Evolutionary conservation across 1,284 basidiomycete genomes (phyloP), one percentile per base, ranked within the genome.

Genomic region (Marasmius oreades): DNA sequence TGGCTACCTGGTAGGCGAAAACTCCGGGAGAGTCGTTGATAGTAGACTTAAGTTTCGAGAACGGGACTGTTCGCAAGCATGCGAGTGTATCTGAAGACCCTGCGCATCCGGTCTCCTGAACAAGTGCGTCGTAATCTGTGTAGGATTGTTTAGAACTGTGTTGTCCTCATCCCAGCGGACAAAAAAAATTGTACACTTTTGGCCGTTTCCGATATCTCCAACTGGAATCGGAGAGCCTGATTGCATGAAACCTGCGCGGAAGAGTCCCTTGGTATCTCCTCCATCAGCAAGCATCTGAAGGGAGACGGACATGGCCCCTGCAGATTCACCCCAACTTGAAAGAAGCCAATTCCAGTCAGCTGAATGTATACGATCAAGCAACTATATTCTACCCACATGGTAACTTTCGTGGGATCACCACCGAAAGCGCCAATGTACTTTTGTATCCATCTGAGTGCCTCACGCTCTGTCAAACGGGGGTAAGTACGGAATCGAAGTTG

Each of bases 361-460:
- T 43, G n/a, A 11, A 24, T 31, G 24, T 23, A 47, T 23, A 14
- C 20, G 43, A 14, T 16, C 22, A 26, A 24, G 5, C 33, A 0
- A 31, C 6, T 37, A 5, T 23, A 43, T n/a, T 45, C 11, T 18
- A 63, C 76, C 51, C 66, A 83, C 82, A 84, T 77, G 1, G 79
- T 82, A 3, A 85, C 82, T 63, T 77, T 77, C 1, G 70, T 68
- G 12, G 80, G 78, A 63, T 88, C 80, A 5, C 88, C 88, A 1
- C 86, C 85, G 56, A 90, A 89, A 0, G 70, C 68, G 12, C 68
- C 58, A 44, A 90, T 85, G 62, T 89, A 85, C 62, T 82, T 75
- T 59, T 86, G 80, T 0, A 88, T 70, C 86, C 87, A 90, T 56
- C 81, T 66, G 14, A 31, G 67, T 0, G 84, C 84, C 34, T 75